Conservation (phyloP, 2,329 filamentous ascomycete genomes). For the Bipolaris sorokiniana region DNA sequence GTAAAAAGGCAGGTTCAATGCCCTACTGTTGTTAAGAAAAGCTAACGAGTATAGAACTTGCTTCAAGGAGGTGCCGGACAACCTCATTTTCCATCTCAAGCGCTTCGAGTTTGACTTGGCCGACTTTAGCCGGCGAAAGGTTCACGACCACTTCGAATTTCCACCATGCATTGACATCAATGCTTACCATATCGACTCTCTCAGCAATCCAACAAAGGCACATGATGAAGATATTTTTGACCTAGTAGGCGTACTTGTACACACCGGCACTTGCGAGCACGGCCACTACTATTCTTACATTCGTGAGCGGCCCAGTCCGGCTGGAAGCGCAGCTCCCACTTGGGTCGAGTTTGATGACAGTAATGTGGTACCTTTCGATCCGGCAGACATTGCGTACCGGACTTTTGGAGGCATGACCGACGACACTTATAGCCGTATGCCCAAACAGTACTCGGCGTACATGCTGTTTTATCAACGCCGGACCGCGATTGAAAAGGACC, state of each 20-base stretch:
- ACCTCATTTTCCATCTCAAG: slow-evolving; percentile 94
- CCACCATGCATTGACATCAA: slow-evolving; percentile 83
- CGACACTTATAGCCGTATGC: slow-evolving; percentile 35
- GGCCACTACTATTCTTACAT: slow-evolving; percentile 98
- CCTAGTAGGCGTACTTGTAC: slow-evolving; percentile 91
- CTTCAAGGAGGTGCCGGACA: slow-evolving; percentile 89
- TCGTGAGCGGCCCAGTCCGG: slow-evolving; percentile 71
- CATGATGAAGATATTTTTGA: slow-evolving; percentile 79
- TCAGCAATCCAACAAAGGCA: slow-evolving; percentile 67
- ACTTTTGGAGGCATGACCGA: slow-evolving; percentile 66
- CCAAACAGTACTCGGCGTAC: slow-evolving; percentile 72
- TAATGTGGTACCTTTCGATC: slow-evolving; percentile 77
- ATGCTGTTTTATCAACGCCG: slow-evolving; percentile 96
- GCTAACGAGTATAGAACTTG: slow-evolving; percentile 67
- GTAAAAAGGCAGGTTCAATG: slow-evolving; percentile 71
- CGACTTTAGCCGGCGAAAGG: slow-evolving; percentile 83
- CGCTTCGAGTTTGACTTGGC: slow-evolving; percentile 81
- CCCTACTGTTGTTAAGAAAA: not conserved
- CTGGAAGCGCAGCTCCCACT: slow-evolving; percentile 51
- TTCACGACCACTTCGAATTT: slow-evolving; percentile 94
- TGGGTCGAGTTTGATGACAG: slow-evolving; percentile 98
- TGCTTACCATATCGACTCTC: slow-evolving; percentile 85
- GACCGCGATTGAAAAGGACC: slow-evolving; percentile 62
- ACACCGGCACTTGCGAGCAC: slow-evolving; percentile 89
- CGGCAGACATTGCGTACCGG: slow-evolving; percentile 71